phyloP scores from a whole-genome alignment of 768 basidiomycete species.

The Collybiopsis luxurians region DNA sequence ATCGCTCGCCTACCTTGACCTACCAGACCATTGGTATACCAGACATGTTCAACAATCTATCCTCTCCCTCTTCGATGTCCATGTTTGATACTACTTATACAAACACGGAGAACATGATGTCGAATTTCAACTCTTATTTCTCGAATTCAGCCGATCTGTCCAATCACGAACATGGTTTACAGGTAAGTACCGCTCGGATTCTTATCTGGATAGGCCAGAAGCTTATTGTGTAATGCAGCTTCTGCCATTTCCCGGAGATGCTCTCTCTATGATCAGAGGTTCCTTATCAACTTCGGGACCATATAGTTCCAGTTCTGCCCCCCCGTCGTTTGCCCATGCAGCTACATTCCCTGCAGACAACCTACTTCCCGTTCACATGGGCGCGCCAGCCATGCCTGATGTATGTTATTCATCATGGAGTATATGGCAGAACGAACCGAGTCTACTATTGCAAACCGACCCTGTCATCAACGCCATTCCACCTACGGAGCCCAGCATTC shows the following conservation, averaged over 20 bases:
- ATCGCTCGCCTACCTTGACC: slow-evolving; percentile 55
- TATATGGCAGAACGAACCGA: slow-evolving; percentile 28
- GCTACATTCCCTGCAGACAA: too few species aligned
- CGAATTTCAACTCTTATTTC: slow-evolving; percentile 52
- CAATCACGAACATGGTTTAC: slow-evolving; percentile 44
- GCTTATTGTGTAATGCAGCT: too few species aligned
- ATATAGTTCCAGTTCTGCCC: too few species aligned
- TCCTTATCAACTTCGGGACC: slow-evolving; percentile 38
- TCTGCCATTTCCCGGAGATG: too few species aligned
- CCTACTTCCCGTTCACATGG: too few species aligned
- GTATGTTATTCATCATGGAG: too few species aligned
- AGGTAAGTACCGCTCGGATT: slow-evolving; percentile 33
- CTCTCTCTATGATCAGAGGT: slow-evolving; percentile 39
- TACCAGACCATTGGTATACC: slow-evolving; percentile 71
- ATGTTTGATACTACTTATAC: slow-evolving; percentile 48
- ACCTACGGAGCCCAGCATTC: slow-evolving; percentile 56
- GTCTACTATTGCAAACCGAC: slow-evolving; percentile 53
- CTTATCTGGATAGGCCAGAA: too few species aligned
- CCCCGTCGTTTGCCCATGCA: too few species aligned
- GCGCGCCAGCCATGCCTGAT: too few species aligned
- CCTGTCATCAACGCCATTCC: slow-evolving; percentile 68
- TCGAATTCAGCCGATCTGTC: too few species aligned
- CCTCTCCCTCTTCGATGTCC: slow-evolving; percentile 60
- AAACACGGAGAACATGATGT: slow-evolving; percentile 39
- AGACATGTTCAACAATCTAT: slow-evolving; percentile 52